Evolutionary conservation across 306 rosid genomes (phyloP).

Genomic region (Rubus parviflorus): DNA sequence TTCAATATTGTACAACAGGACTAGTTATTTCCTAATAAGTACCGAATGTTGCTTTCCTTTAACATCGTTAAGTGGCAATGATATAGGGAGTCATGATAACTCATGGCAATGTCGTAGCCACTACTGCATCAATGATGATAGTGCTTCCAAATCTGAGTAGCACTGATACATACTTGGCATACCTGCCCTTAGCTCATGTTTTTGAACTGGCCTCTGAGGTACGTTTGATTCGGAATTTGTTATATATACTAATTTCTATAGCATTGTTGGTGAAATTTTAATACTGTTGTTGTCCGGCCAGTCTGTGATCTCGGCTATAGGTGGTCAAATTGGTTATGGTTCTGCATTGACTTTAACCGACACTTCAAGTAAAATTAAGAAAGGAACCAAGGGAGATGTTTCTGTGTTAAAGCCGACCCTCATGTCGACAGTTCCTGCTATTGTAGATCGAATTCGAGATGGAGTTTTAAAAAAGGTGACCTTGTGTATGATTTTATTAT

Average conservation of each 20-base stretch:
- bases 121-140: slow-evolving; percentile 63
- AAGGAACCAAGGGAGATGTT: slow-evolving; percentile 91
- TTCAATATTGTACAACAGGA: no score
- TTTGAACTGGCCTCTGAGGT: slow-evolving; percentile 95
- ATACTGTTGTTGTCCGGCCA: slow-evolving; percentile 38
- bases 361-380: slow-evolving; percentile 71
- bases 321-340: slow-evolving; percentile 71
- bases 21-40: slow-evolving; percentile 4
- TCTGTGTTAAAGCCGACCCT: slow-evolving; percentile 69
- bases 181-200: slow-evolving; percentile 92
- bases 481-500: background rate
- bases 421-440: slow-evolving; percentile 88
- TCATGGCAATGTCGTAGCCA: slow-evolving; percentile 82
- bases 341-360: slow-evolving; percentile 74
- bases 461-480: slow-evolving; percentile 76
- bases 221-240: slow-evolving; percentile 22
- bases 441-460: slow-evolving; percentile 80
- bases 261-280: slow-evolving; percentile 19
- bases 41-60: background rate
- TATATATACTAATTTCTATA: slow-evolving; percentile 15
- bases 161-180: slow-evolving; percentile 78
- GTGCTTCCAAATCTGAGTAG: slow-evolving; percentile 58
- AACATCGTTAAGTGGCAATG: slow-evolving; percentile 21
- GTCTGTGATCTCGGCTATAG: slow-evolving; percentile 76
- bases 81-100: slow-evolving; percentile 89